phyloP scores from a whole-genome alignment of 345 rosid genomes.

The Clausena lansium region DNA sequence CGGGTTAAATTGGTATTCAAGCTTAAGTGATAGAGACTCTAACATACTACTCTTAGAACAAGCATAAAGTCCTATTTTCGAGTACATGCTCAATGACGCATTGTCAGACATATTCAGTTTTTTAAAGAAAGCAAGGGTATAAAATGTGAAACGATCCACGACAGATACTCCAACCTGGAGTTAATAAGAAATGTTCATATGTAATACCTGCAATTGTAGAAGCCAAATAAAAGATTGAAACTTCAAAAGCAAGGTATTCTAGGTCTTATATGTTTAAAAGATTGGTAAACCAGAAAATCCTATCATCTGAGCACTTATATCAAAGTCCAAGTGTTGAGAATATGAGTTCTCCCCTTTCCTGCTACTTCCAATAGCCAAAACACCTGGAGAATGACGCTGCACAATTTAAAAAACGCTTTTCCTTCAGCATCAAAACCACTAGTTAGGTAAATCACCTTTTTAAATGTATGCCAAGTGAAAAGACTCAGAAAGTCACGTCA shows the following conservation, averaged over 20 bases:
- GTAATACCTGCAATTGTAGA: slow-evolving; percentile 12
- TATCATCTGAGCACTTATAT: slow-evolving; percentile 48
- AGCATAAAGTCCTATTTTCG: neutral
- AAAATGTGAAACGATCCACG: slow-evolving; percentile 92
- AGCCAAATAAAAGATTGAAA: slow-evolving; percentile 1
- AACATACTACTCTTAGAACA: neutral
- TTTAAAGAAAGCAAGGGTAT: slow-evolving; percentile 93
- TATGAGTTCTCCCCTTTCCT: slow-evolving; percentile 98
- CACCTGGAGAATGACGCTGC: slow-evolving; percentile 94
- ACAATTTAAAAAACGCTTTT: slow-evolving; percentile 9
- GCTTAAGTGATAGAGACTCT: neutral
- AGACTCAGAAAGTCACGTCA: neutral
- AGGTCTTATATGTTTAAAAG: slow-evolving; percentile 10
- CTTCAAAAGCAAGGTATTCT: neutral
- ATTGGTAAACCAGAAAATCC: slow-evolving; percentile 3
- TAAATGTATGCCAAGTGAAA: neutral
- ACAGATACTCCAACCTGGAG: slow-evolving; percentile 94
- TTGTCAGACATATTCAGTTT: slow-evolving; percentile 82
- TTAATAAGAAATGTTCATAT: slow-evolving; percentile 6
- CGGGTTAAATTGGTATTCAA: neutral
- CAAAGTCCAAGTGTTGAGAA: slow-evolving; percentile 95
- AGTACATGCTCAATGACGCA: slow-evolving; percentile 88
- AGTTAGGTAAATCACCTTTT: neutral
- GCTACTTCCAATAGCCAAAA: slow-evolving; percentile 96
- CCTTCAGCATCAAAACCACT: slow-evolving; percentile 12